Base-by-base conservation (phyloP, 768 basidiomycete species). In the Tephrocybe sp. region DNA sequence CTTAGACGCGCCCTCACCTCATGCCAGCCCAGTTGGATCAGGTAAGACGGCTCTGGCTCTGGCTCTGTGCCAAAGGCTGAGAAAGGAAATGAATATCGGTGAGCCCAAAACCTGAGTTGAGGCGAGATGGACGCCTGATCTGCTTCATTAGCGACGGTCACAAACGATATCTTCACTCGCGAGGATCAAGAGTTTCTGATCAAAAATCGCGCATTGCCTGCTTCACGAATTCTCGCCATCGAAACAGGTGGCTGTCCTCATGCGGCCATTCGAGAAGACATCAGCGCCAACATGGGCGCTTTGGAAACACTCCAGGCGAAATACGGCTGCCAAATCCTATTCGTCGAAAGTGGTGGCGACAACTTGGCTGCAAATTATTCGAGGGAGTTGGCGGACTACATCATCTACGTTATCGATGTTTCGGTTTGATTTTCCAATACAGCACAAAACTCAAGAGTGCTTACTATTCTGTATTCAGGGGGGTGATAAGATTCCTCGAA, bases 241-340 rank as follows among this genome's bases (percentile, higher is more conserved):
- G 97, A 99, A 71, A 99, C 96, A 0, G 95, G 93, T 15, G 96
- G 97, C 1, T 99, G 96, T 66, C 96, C 96, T 2, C 96, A 99
- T 66, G 96, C 96, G 1, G 96, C 96, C 5, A 99, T 99, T 58
- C 83, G 96, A 51, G 96, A 99, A 68, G 96, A 99, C 62, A 97
- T 99, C 63, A 92, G 88, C 38, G 96, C 96, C 39, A 99, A 99
- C 66, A 83, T 98, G 79, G 91, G 92, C 41, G 96, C 96, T 4
- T 76, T 99, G 40, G 96, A 99, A 65, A 89, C 89, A 9, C 78
- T 99, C 13, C 96, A 98, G 65, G 90, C 88, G 12, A 88, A 92
- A 64, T 99, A 84, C 65, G 82, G 73, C 19, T 95, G 92, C 57
- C 92, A 99, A 63, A 61, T 98, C 51, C 79, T 99, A 38, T 86